Conservation (phyloP, 2,329 filamentous ascomycete genomes). For the Calonectria hawksworthii region DNA sequence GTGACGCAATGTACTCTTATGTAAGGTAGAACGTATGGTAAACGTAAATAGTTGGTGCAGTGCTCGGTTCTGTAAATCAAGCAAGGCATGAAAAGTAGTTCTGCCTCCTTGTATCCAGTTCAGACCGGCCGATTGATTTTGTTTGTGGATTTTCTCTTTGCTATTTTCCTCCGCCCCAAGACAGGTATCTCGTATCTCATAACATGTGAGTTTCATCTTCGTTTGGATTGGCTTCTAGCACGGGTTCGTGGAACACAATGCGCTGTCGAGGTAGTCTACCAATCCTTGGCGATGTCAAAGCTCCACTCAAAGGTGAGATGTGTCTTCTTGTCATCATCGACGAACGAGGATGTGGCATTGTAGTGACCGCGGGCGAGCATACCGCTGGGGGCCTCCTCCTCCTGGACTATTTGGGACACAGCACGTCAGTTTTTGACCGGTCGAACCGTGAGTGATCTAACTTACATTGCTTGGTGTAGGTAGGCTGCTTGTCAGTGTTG, state of each 20-base stretch:
- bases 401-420: slow-evolving; percentile 72
- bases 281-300: slow-evolving; percentile 97
- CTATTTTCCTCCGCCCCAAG: slow-evolving; percentile 33
- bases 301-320: slow-evolving; percentile 96
- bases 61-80: slow-evolving; percentile 31
- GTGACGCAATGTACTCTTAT: slow-evolving; percentile 30
- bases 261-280: slow-evolving; percentile 66
- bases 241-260: not conserved
- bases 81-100: slow-evolving; percentile 36
- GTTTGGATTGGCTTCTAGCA: slow-evolving; percentile 6
- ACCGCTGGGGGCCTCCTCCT: slow-evolving; percentile 92
- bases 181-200: slow-evolving; percentile 49
- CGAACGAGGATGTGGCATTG: slow-evolving; percentile 88
- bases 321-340: slow-evolving; percentile 93
- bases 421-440: slow-evolving; percentile 5
- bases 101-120: slow-evolving; percentile 26
- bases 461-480: slow-evolving; percentile 94
- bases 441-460: slow-evolving; percentile 29
- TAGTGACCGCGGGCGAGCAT: slow-evolving; percentile 94
- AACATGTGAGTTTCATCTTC: slow-evolving; percentile 39
- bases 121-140: slow-evolving; percentile 29
- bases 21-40: slow-evolving; percentile 25
- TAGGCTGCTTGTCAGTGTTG: slow-evolving; percentile 87
- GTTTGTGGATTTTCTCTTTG: slow-evolving; percentile 19
- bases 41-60: slow-evolving; percentile 28